Base-by-base conservation (phyloP, 2,329 filamentous ascomycete genomes). In the Calonectria pseudoturangicola region DNA sequence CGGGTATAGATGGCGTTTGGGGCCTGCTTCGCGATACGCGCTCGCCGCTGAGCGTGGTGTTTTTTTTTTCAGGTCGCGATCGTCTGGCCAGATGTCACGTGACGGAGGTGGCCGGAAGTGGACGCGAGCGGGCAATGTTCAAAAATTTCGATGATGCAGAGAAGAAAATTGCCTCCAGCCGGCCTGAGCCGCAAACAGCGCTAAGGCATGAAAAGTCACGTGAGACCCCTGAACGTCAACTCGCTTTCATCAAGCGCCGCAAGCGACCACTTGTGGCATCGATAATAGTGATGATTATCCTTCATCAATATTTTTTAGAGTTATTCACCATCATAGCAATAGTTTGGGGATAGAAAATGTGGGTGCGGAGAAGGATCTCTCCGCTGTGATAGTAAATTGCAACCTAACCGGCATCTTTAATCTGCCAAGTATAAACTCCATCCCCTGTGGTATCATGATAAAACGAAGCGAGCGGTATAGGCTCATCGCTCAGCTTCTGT, bases 391-490 rank as follows among this genome's bases (percentile, higher is more conserved):
- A 68, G 68, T 60, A 60, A 60, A 77, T 69, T 76, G 62, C 39
- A 74, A 66, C 62, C 63, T 71, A 63, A 68, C 47, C 18, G 70
- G 69, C 64, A 63, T 73, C 56, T 72, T 47, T 60, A 72, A 54
- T 68, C 33, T 62, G 43, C 43, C 51, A 54, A 72, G 66, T 75
- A 72, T 75, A 80, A 79, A 81, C 79, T 77, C 82, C 82, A 77
- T 65, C 73, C 75, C 81, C 80, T 77, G 73, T 84, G 82, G 82
- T 84, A 84, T 84, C 82, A 84, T 83, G 33, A 76, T 82, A n/a
- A 56, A 80, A 78, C 73, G 74, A 73, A 69, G 67, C 75, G 58
- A 77, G 72, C 75, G 62, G 75, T 68, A 75, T 74, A 67, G 58
- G 64, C 68, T 74, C 60, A 66, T 73, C 74, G 70, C 71, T 74